These are phyloP conservation scores for Nepenthes alata DNA, from an alignment of 179 eudicot genomes.

Conservation along the genomic window DNA sequence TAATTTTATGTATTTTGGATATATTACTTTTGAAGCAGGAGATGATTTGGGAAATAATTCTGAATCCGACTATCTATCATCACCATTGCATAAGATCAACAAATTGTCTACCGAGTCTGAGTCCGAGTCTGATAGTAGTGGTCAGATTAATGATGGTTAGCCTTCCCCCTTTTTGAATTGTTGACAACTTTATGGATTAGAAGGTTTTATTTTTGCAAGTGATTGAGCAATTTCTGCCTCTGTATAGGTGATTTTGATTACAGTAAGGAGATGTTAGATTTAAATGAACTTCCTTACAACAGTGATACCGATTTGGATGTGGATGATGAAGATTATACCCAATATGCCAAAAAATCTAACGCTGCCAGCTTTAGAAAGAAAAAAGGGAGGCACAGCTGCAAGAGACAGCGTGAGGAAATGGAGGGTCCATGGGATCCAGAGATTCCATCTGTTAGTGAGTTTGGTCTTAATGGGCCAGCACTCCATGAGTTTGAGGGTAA, in stretches of 20 bases:
- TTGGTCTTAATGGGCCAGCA: neutral
- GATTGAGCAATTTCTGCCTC: neutral
- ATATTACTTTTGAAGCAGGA: too few species aligned
- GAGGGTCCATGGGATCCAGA: conserved; percentile 4
- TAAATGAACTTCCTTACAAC: conserved; percentile 12
- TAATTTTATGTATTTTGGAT: too few species aligned
- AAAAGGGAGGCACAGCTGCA: neutral
- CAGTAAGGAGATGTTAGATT: conserved; percentile 8
- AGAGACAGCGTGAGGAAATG: conserved; percentile 5
- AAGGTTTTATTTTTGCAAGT: neutral
- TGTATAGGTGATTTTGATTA: conserved; percentile 18
- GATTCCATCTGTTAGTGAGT: neutral
- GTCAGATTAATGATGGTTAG: too few species aligned
- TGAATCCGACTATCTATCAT: too few species aligned
- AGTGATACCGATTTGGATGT: conserved; percentile 10
- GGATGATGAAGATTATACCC: conserved; percentile 9
- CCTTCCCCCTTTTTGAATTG: neutral
- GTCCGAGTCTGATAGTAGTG: too few species aligned
- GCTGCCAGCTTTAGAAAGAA: neutral
- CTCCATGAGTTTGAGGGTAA: conserved; percentile 11
- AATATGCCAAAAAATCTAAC: conserved; percentile 3
- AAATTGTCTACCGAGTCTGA: too few species aligned
- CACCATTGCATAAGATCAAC: too few species aligned
- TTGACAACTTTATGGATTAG: too few species aligned
- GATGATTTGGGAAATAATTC: too few species aligned